Base-by-base conservation (phyloP, 2,329 filamentous ascomycete genomes). In the Xylariomycetidae sp. region DNA sequence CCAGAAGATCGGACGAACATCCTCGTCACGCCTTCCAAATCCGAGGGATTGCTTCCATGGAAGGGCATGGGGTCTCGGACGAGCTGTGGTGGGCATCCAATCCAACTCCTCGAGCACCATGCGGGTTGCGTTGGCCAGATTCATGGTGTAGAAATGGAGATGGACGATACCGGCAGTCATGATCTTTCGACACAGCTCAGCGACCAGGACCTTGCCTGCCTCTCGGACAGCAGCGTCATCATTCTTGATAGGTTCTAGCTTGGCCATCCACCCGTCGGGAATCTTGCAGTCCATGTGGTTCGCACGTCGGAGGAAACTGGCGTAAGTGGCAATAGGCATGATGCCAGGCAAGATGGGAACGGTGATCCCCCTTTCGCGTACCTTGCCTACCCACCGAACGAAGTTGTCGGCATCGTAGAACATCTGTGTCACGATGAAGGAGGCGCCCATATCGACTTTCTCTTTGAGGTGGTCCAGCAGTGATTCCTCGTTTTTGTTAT, bases 111-210 rank as follows among this genome's bases (percentile, higher is more conserved):
- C 89, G 11, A 98, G 74, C 16, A 98, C 80, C 83, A 96, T 89
- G 50, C 85, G 82, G 2, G 90, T 96, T 31, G 92, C 86, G 61
- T 94, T 88, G 9, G 88, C 90, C 14, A 98, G 73, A 63, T 98
- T 98, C 92, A 98, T 98, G 40, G 92, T 98, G 69, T 98, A 98
- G 64, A 98, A 98, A 63, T 98, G 92, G 45, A 98, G 64, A 57
- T 96, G 88, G 44, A 80, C 74, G 46, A 96, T 87, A 25, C 89
- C 92, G 22, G 80, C 81, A 38, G 80, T 77, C 36, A 97, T 70
- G 40, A 98, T 77, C 63, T 83, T 87, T 39, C 83, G 80, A 61
- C 92, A 98, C 79, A 98, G 82, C 27, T 94, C 78, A 15, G 88
- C 86, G 13, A 98, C 83, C 15, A 98, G 71, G 11, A 75, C 80